Conservation (phyloP, 495 filamentous ascomycete genomes). For the Aspergillus sclerotiicarbonarius region DNA sequence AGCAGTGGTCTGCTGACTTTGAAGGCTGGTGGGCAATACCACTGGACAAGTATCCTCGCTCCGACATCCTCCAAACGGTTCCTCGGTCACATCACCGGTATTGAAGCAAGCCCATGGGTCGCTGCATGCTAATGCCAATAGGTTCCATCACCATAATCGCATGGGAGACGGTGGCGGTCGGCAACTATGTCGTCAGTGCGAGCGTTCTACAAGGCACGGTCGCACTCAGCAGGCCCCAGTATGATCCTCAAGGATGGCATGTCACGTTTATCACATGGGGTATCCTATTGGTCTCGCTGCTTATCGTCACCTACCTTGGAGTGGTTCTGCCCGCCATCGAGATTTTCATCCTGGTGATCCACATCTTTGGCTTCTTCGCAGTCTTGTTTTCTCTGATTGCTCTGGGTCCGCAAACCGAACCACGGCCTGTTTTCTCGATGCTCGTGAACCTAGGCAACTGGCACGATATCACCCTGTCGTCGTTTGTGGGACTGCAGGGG, state of each 20-base stretch:
- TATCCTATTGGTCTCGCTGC: constrained; percentile 26
- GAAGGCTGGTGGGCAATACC: constrained; percentile 41
- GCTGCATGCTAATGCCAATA: background rate
- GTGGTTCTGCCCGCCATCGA: constrained; percentile 45
- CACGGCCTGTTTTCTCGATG: constrained; percentile 37
- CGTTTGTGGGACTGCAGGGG: constrained; percentile 32
- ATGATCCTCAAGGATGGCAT: constrained; percentile 41
- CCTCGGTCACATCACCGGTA: constrained; percentile 43
- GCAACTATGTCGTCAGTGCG: constrained; percentile 7
- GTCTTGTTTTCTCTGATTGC: constrained; percentile 42
- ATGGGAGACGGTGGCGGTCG: constrained; percentile 40
- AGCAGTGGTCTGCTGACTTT: background rate
- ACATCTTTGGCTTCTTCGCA: constrained; percentile 44
- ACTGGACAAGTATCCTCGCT: constrained; percentile 44
- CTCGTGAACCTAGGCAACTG: constrained; percentile 36
- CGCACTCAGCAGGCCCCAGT: constrained; percentile 38
- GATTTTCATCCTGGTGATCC: constrained; percentile 40
- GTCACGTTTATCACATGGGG: constrained; percentile 46
- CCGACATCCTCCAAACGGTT: constrained; percentile 35
- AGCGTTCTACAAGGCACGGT: constrained; percentile 39
- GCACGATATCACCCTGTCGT: constrained; percentile 30
- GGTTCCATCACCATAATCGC: constrained; percentile 34
- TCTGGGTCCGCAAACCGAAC: constrained; percentile 34
- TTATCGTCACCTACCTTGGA: constrained; percentile 35
- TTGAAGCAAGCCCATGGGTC: constrained; percentile 7